A percentile compares a stretch with the other conserved stretches of the same genome.
These are phyloP conservation scores for Bipolaris sorokiniana DNA, from an alignment of 2,329 filamentous ascomycete species.

Conservation along the genomic window DNA sequence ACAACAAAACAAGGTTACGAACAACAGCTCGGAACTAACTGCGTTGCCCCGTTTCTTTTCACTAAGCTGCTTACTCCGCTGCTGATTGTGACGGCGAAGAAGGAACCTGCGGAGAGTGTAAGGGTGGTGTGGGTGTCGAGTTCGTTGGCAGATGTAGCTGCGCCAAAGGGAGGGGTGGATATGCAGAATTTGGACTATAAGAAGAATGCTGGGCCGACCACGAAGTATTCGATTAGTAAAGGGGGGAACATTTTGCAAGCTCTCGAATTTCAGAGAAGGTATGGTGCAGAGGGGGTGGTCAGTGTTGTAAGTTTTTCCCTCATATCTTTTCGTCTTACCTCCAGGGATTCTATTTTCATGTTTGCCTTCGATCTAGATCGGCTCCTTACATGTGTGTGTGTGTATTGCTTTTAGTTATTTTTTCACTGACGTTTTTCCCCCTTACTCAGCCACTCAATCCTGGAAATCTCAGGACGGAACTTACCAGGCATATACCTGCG, in stretches of 20 bases:
- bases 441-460: slow-evolving; percentile 44
- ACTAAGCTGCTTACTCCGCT: slow-evolving; percentile 48
- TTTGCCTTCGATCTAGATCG: no score
- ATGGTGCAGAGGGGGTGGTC: slow-evolving; percentile 22
- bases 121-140: slow-evolving; percentile 47
- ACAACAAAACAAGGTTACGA: slow-evolving; percentile 35
- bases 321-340: not conserved
- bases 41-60: slow-evolving; percentile 51
- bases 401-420: not conserved
- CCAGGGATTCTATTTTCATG: no score
- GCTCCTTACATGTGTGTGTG: no score
- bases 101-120: slow-evolving; percentile 29
- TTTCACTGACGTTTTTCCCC: not conserved
- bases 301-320: slow-evolving; percentile 25
- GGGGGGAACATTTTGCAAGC: slow-evolving; percentile 39
- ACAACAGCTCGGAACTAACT: slow-evolving; percentile 50
- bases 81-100: slow-evolving; percentile 40
- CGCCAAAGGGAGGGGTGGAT: slow-evolving; percentile 25
- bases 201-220: not conserved
- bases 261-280: slow-evolving; percentile 24
- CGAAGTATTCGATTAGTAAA: slow-evolving; percentile 36
- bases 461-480: slow-evolving; percentile 41
- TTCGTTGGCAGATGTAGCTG: slow-evolving; percentile 13
- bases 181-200: slow-evolving; percentile 27
- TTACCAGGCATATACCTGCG: slow-evolving; percentile 42